Conservation (phyloP, 257 asterid genomes). For the Penstemon barbatus region DNA sequence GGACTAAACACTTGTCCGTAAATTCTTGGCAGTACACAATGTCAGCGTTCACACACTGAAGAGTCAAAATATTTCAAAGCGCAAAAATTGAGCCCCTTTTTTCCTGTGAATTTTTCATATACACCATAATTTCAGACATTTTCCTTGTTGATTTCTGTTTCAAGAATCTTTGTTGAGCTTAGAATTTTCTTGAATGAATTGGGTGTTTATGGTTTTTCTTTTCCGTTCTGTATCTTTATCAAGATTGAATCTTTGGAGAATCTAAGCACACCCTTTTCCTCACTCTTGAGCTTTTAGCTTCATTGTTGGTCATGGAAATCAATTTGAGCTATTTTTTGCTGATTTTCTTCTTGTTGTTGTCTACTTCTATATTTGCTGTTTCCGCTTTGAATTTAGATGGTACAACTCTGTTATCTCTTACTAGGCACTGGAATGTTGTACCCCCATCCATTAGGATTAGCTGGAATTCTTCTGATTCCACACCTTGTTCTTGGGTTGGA, state of each 20-base stretch:
- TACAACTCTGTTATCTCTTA: conserved; percentile 55
- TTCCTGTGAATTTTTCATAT: background rate
- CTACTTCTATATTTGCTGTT: conserved; percentile 25
- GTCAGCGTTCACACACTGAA: conserved; percentile 35
- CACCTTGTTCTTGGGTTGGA: conserved; percentile 85
- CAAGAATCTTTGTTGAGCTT: conserved; percentile 1
- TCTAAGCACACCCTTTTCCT: conserved; percentile 2
- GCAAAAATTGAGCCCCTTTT: background rate
- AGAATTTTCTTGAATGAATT: background rate
- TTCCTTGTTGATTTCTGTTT: background rate
- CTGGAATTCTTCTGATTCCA: conserved; percentile 82
- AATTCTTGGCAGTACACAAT: background rate
- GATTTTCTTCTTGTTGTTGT: conserved; percentile 40
- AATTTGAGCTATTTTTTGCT: conserved; percentile 32
- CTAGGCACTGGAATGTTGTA: conserved; percentile 54
- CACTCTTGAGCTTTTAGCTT: conserved; percentile 9
- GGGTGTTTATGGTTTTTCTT: background rate
- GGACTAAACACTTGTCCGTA: conserved; percentile 7
- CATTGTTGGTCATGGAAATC: conserved; percentile 30
- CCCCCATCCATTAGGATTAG: conserved; percentile 60
- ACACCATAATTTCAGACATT: background rate
- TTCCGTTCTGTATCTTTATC: conserved; percentile 1
- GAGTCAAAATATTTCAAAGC: background rate
- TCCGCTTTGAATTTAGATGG: conserved; percentile 60
- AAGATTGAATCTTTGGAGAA: conserved; percentile 24